Conservation (phyloP, 1,284 basidiomycete species). For the Apiotrichum porosum region DNA sequence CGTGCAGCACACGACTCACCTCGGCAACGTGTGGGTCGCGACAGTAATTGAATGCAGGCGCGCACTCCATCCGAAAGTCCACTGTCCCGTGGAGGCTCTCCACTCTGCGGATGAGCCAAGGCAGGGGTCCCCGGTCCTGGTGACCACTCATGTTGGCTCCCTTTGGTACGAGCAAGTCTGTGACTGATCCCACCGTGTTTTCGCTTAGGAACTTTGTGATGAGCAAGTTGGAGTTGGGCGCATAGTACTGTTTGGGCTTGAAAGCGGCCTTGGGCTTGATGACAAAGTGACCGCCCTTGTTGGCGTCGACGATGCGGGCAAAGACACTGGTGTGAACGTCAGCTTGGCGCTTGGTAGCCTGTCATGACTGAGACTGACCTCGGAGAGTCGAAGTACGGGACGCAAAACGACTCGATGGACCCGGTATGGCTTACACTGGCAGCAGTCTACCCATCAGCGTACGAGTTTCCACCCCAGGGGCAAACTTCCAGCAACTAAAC, state of each 20-base stretch:
- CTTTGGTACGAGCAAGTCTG: slow-evolving; percentile 52
- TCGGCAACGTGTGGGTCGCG: slow-evolving; percentile 64
- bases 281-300: slow-evolving; percentile 85
- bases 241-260: slow-evolving; percentile 70
- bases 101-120: slow-evolving; percentile 81
- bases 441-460: slow-evolving; percentile 35
- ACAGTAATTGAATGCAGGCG: slow-evolving; percentile 90
- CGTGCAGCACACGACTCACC: too few species aligned
- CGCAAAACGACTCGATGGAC: slow-evolving; percentile 68
- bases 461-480: background rate
- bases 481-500: slow-evolving; percentile 3
- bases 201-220: slow-evolving; percentile 85
- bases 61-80: slow-evolving; percentile 74
- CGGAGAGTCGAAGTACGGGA: slow-evolving; percentile 89
- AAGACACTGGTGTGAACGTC: slow-evolving; percentile 63
- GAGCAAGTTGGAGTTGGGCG: slow-evolving; percentile 79
- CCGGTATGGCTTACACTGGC: slow-evolving; percentile 49
- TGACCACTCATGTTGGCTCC: slow-evolving; percentile 34
- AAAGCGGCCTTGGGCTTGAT: slow-evolving; percentile 59
- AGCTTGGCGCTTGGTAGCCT: too few species aligned
- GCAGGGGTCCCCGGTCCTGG: slow-evolving; percentile 51
- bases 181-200: slow-evolving; percentile 69
- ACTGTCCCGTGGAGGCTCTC: slow-evolving; percentile 76
- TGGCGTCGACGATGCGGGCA: slow-evolving; percentile 56
- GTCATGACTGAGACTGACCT: too few species aligned